Percentiles rank a stretch among this genome's conserved stretches.
Evolutionary conservation across 768 basidiomycete species (phyloP).

Genomic region (Stropharia rugosoannulata): DNA sequence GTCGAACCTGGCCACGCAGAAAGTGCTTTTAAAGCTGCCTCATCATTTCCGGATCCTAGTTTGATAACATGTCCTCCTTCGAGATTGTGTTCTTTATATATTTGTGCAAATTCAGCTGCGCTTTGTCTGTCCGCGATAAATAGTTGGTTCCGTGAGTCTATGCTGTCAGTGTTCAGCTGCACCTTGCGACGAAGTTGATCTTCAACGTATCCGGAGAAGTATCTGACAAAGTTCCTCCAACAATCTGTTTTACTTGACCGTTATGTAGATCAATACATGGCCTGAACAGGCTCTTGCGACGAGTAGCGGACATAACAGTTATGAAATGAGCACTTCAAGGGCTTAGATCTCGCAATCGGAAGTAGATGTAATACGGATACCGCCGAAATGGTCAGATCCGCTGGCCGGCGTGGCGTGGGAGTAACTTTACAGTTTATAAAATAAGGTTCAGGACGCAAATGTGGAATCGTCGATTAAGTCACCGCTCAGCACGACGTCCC

Average conservation of each 20-base stretch:
- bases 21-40: constrained; percentile 84
- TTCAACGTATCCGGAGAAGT: constrained; percentile 54
- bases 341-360: constrained; percentile 9
- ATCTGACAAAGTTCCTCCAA: constrained; percentile 90
- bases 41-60: constrained; percentile 87
- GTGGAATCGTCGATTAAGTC: constrained; percentile 25
- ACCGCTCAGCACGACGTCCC: constrained; percentile 41
- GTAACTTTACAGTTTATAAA: constrained; percentile 41
- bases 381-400: constrained; percentile 31
- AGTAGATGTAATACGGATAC: not conserved
- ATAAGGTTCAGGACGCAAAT: constrained; percentile 44
- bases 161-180: constrained; percentile 22
- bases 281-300: constrained; percentile 60
- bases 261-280: constrained; percentile 98
- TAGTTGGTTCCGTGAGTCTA: constrained; percentile 7
- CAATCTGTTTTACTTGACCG: constrained; percentile 97
- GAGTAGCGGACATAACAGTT: constrained; percentile 28
- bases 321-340: not conserved
- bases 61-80: constrained; percentile 96
- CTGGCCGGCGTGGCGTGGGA: constrained; percentile 28
- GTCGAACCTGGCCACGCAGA: constrained; percentile 75
- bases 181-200: constrained; percentile 94
- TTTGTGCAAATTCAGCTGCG: constrained; percentile 72
- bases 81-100: constrained; percentile 71
- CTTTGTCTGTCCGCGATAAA: constrained; percentile 53